Percentiles rank a stretch among this genome's conserved stretches.
Conservation (phyloP, 2,329 filamentous ascomycete species). For the Claviceps paspali region DNA sequence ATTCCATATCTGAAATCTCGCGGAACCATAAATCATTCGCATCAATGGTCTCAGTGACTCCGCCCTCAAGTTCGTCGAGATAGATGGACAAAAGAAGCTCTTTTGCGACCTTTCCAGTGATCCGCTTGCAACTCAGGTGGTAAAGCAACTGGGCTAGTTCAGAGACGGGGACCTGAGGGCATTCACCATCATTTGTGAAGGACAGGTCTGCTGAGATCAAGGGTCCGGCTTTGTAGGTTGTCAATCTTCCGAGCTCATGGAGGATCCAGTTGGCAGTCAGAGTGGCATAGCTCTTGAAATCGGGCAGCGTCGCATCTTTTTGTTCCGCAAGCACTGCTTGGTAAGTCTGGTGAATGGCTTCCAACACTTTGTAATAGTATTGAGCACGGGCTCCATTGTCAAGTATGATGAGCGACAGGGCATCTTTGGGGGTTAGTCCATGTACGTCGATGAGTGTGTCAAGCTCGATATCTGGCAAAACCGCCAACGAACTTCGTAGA, state of each 20-base stretch:
- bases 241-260: slow-evolving; percentile 58
- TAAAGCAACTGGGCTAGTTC: slow-evolving; percentile 36
- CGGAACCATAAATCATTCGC: slow-evolving; percentile 37
- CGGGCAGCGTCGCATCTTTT: slow-evolving; percentile 7
- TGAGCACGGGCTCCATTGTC: slow-evolving; percentile 68
- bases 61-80: slow-evolving; percentile 27
- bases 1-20: slow-evolving; percentile 32
- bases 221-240: slow-evolving; percentile 30
- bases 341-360: slow-evolving; percentile 23
- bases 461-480: slow-evolving; percentile 56
- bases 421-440: slow-evolving; percentile 65
- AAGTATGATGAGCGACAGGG: slow-evolving; percentile 59
- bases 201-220: slow-evolving; percentile 16
- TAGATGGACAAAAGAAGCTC: slow-evolving; percentile 40
- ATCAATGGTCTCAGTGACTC: slow-evolving; percentile 30
- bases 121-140: slow-evolving; percentile 30
- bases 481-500: slow-evolving; percentile 48
- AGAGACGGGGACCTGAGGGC: slow-evolving; percentile 27
- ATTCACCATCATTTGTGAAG: slow-evolving; percentile 32
- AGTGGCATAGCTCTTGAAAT: slow-evolving; percentile 24
- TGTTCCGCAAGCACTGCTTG: slow-evolving; percentile 8
- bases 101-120: slow-evolving; percentile 42
- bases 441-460: slow-evolving; percentile 46
- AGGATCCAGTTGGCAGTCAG: slow-evolving; percentile 53
- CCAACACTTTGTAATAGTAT: slow-evolving; percentile 60